Evolutionary conservation across 805 yeast species (phyloP).

Genomic region (Saccharomycopsis guyanensis): DNA sequence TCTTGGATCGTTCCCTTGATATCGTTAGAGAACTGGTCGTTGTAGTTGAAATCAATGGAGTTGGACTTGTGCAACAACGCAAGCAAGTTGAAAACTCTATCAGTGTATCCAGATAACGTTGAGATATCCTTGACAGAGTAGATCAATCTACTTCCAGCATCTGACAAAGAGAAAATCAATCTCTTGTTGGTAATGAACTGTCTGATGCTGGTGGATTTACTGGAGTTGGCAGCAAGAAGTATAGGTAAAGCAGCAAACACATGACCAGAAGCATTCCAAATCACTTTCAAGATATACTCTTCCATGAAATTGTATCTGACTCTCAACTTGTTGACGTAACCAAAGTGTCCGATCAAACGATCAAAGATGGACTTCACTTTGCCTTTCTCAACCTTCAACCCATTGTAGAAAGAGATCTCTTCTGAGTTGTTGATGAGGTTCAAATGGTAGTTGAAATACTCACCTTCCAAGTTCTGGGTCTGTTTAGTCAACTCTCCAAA

Average conservation of each 20-base stretch:
- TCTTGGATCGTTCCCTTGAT: slow-evolving; percentile 76
- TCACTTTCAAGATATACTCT: slow-evolving; percentile 79
- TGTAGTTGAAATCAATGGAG: slow-evolving; percentile 39
- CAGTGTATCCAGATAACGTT: slow-evolving; percentile 86
- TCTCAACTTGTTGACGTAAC: slow-evolving; percentile 47
- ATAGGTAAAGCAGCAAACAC: slow-evolving; percentile 86
- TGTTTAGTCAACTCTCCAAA: slow-evolving; percentile 70
- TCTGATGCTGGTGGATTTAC: slow-evolving; percentile 56
- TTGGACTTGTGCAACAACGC: slow-evolving; percentile 79
- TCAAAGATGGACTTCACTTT: slow-evolving; percentile 56
- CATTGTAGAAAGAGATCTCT: slow-evolving; percentile 91
- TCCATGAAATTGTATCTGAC: slow-evolving; percentile 69
- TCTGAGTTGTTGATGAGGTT: slow-evolving; percentile 84
- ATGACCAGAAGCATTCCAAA: slow-evolving; percentile 96
- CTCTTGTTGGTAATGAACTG: slow-evolving; percentile 88
- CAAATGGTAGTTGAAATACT: slow-evolving; percentile 78
- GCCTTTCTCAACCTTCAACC: slow-evolving; percentile 66
- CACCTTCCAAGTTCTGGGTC: slow-evolving; percentile 78
- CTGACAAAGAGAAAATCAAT: slow-evolving; percentile 83
- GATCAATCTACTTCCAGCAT: slow-evolving; percentile 92
- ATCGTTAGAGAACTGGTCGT: slow-evolving; percentile 39
- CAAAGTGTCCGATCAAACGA: slow-evolving; percentile 47
- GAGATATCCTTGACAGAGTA: slow-evolving; percentile 88
- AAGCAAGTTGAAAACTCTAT: slow-evolving; percentile 69
- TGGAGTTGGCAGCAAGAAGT: slow-evolving; percentile 32